Conservation (phyloP, 169 alveolate genomes). For the Plasmodium inui region DNA sequence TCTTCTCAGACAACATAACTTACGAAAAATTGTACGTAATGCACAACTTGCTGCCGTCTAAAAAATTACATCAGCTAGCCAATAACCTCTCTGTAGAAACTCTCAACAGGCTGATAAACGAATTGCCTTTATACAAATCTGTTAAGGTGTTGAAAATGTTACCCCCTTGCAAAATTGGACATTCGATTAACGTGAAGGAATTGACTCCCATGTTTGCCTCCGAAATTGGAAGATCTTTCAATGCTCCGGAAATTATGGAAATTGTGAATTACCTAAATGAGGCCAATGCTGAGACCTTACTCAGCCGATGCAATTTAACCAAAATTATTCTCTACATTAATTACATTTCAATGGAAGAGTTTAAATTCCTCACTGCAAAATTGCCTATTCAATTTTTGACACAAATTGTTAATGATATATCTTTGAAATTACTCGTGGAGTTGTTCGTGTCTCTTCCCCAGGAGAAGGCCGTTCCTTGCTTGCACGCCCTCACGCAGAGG, state of each 20-base stretch:
- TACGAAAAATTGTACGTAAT: slow-evolving; percentile 50
- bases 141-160: slow-evolving; percentile 26
- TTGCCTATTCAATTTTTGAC: slow-evolving; percentile 20
- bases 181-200: slow-evolving; percentile 1
- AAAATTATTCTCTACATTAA: slow-evolving; percentile 46
- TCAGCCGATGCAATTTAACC: neutral
- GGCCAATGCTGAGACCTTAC: slow-evolving; percentile 12
- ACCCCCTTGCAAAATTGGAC: slow-evolving; percentile 21
- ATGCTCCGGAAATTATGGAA: slow-evolving; percentile 25
- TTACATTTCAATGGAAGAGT: slow-evolving; percentile 34
- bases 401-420: slow-evolving; percentile 72
- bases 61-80: slow-evolving; percentile 18
- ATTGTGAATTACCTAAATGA: slow-evolving; percentile 14
- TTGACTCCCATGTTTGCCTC: slow-evolving; percentile 2
- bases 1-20: slow-evolving; percentile 13
- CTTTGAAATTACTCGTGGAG: slow-evolving; percentile 21
- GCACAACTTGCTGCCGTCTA: slow-evolving; percentile 10
- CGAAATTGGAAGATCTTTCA: slow-evolving; percentile 25
- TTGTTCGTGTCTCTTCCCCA: slow-evolving; percentile 19
- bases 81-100: slow-evolving; percentile 6
- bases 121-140: slow-evolving; percentile 61
- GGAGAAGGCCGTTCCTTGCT: slow-evolving; percentile 26
- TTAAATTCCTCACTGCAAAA: slow-evolving; percentile 11
- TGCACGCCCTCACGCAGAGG: neutral
- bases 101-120: slow-evolving; percentile 22